A percentile compares a stretch with the other conserved stretches of the same genome.
phyloP scores from a whole-genome alignment of 768 basidiomycete species.

The Kwoniella botswanensis region DNA sequence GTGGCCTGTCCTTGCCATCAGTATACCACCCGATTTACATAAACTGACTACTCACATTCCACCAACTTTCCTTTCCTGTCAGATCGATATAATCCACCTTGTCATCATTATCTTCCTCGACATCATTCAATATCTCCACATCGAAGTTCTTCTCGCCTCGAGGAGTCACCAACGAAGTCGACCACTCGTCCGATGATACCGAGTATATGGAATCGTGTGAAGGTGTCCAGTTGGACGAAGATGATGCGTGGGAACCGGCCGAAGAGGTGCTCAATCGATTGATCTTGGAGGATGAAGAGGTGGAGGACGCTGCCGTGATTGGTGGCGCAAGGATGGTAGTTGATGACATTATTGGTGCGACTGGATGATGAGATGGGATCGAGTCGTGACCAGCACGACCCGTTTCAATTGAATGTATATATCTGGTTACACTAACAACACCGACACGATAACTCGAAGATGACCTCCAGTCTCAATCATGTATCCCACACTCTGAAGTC shows the following conservation, averaged over 20 bases:
- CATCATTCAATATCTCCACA: background rate
- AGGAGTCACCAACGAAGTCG: slow-evolving; percentile 8
- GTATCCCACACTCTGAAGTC: too few species aligned
- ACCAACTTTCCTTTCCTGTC: slow-evolving; percentile 15
- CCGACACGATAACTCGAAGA: too few species aligned
- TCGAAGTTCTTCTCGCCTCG: slow-evolving; percentile 6
- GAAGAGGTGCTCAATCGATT: slow-evolving; percentile 4
- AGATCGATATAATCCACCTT: slow-evolving; percentile 11
- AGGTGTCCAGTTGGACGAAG: slow-evolving; percentile 6
- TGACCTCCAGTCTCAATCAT: too few species aligned
- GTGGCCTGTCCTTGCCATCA: background rate
- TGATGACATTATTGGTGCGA: background rate
- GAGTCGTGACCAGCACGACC: background rate
- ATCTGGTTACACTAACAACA: too few species aligned
- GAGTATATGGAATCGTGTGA: slow-evolving; percentile 11
- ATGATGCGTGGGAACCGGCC: background rate
- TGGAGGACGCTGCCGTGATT: background rate
- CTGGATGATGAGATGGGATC: background rate
- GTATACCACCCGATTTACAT: background rate
- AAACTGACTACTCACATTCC: slow-evolving; percentile 6
- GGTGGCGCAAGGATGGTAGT: slow-evolving; percentile 11
- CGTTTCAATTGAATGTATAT: too few species aligned
- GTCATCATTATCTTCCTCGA: background rate
- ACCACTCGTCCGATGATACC: slow-evolving; percentile 4
- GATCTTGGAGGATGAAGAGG: background rate